A percentile compares a stretch with the other conserved stretches of the same genome.
These are phyloP conservation scores for Striga asiatica DNA, from an alignment of 257 asterid species.

Conservation along the genomic window DNA sequence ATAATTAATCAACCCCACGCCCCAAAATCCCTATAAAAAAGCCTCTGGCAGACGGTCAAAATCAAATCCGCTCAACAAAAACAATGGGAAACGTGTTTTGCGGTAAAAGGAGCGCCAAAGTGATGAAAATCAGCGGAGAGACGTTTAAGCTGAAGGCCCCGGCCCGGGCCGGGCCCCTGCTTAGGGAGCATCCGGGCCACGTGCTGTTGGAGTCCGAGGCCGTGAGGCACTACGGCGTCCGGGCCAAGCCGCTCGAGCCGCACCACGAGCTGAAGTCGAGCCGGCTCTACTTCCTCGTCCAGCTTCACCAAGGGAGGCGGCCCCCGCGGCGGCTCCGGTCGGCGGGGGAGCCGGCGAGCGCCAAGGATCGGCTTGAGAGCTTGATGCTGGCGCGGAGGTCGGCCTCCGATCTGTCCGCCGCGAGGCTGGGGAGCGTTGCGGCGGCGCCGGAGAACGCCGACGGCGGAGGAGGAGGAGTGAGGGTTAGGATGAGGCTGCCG, in stretches of 20 bases:
- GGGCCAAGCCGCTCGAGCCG: slow-evolving; percentile 72
- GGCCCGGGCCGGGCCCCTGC: slow-evolving; percentile 40
- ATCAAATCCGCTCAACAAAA: too few relatives aligned
- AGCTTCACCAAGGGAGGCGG: slow-evolving; percentile 38
- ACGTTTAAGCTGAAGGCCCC: slow-evolving; percentile 57
- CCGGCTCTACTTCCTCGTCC: slow-evolving; percentile 61
- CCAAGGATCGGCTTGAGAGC: slow-evolving; percentile 85
- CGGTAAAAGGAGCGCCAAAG: slow-evolving; percentile 37
- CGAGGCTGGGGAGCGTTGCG: slow-evolving; percentile 33
- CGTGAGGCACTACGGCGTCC: slow-evolving; percentile 52
- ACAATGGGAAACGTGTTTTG: slow-evolving; percentile 72
- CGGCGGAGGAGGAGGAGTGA: slow-evolving; percentile 26
- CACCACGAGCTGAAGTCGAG: slow-evolving; percentile 52
- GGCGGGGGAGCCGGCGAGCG: slow-evolving; percentile 77
- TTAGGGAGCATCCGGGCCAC: slow-evolving; percentile 40
- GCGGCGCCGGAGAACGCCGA: neutral
- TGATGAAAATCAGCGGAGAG: slow-evolving; percentile 69
- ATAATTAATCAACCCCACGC: too few relatives aligned
- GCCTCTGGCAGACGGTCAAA: too few relatives aligned
- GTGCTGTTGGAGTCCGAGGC: slow-evolving; percentile 60
- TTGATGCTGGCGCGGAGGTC: slow-evolving; percentile 71
- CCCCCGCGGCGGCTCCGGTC: slow-evolving; percentile 54
- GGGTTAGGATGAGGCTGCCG: slow-evolving; percentile 55
- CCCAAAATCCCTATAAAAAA: too few relatives aligned
- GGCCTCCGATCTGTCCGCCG: slow-evolving; percentile 47